phyloP scores from a whole-genome alignment of 352 stramenopile genomes.

The Phytophthora capsici region DNA sequence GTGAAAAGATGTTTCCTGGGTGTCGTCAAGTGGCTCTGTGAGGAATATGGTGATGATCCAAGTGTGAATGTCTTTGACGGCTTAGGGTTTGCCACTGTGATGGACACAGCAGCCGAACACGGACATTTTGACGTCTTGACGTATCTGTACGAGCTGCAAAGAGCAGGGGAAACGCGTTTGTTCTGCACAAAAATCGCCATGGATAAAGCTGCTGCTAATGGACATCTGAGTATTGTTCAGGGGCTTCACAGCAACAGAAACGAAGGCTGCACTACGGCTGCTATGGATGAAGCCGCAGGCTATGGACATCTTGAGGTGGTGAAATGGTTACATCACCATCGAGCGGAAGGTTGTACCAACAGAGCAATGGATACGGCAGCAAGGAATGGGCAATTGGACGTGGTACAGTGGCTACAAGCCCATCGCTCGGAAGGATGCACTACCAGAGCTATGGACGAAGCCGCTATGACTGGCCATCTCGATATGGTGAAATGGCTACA shows the following conservation, averaged over 20 bases:
- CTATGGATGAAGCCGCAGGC: neutral
- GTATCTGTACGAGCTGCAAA: constrained; percentile 2
- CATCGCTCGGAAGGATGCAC: too few relatives aligned
- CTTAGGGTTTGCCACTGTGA: neutral
- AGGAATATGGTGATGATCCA: neutral
- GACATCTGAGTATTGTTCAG: constrained; percentile 1
- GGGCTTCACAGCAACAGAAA: constrained; percentile 2
- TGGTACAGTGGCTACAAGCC: too few relatives aligned
- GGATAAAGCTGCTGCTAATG: constrained; percentile 6
- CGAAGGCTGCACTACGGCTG: neutral
- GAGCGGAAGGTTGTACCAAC: too few relatives aligned
- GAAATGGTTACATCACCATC: too few relatives aligned
- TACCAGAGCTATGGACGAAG: too few relatives aligned
- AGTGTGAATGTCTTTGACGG: neutral
- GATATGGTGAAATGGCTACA: too few relatives aligned
- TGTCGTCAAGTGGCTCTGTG: constrained; percentile 8
- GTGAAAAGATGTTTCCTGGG: neutral
- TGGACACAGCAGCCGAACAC: neutral
- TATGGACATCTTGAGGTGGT: too few relatives aligned
- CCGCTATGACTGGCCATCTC: too few relatives aligned
- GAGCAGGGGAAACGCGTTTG: neutral
- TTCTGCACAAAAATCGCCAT: neutral
- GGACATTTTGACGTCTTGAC: neutral
- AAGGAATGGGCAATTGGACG: too few relatives aligned
- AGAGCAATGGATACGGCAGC: too few relatives aligned